Base-by-base conservation (phyloP, 106 monocot genomes). In the Narthecium ossifragum region DNA sequence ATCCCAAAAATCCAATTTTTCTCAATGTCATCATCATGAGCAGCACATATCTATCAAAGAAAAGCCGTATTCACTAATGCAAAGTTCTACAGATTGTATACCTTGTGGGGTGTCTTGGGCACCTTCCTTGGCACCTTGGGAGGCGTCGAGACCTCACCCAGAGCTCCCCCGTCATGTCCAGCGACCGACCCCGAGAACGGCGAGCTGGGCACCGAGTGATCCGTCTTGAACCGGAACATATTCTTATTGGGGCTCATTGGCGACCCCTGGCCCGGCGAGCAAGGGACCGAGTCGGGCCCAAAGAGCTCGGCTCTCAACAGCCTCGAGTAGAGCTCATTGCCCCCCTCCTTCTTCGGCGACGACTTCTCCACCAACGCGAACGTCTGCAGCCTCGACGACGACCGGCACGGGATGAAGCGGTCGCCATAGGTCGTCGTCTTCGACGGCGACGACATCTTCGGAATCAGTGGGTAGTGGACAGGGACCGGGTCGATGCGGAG, bases 351-450 rank as follows among this genome's bases (percentile, higher is more conserved):
- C 21, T 25, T 67, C 3, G 86, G 86, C 0, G 90, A 84, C 1
- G 81, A 46, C n/a, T 70, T 78, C 3, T 90, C 96, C 24, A 71
- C 57, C 2, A 98, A 49, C 0, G 56, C 46, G 68, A 98, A 79
- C 60, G 73, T 71, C 25, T 98, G 80, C 31, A 98, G 86, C 68
- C 96, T 58, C 17, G 96, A 96, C 5, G 86, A 86, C 17, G 96
- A 76, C 12, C 96, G 41, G 74, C 96, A 98, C 2, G 96, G 96
- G 51, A 98, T 90, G 78, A 98, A 98, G 5, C 96, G 62, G 47
- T 98, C 96, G 71, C 96, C 79, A 68, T 98, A 98, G 0, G 83
- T 90, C 0, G 83, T 90, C 0, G 83, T 80, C 56, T 98, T 98
- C 24, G 80, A 84, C 0, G 90, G 90, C 24, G 96, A 87, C 0